These are phyloP conservation scores for Verticillium nonalfalfae DNA, from an alignment of 2,329 filamentous ascomycete species.

Conservation along the genomic window DNA sequence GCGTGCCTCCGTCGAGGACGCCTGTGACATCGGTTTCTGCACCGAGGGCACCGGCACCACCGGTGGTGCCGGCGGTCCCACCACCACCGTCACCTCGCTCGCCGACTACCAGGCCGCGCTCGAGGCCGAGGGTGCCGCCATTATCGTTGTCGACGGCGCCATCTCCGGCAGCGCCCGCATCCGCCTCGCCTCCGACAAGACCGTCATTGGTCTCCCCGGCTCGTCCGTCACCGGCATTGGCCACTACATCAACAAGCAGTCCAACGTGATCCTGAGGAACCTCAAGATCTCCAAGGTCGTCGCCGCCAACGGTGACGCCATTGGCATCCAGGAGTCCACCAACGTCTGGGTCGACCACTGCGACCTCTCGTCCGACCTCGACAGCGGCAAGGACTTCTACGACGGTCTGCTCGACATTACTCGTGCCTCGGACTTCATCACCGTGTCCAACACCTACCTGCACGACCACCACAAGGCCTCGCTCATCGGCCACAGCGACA, in stretches of 20 bases:
- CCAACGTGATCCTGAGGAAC: slow-evolving; percentile 59
- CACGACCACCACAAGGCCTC: slow-evolving; percentile 52
- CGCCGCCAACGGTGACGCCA: slow-evolving; percentile 51
- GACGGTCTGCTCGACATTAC: slow-evolving; percentile 60
- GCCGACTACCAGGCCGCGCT: slow-evolving; percentile 39
- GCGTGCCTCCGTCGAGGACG: slow-evolving; percentile 27
- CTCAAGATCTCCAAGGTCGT: slow-evolving; percentile 50
- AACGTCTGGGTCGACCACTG: slow-evolving; percentile 65
- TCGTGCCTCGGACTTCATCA: slow-evolving; percentile 57
- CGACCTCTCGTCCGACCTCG: slow-evolving; percentile 54
- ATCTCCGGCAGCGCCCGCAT: slow-evolving; percentile 32
- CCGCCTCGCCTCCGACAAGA: slow-evolving; percentile 36
- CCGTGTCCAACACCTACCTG: slow-evolving; percentile 27
- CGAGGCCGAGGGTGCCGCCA: slow-evolving; percentile 31
- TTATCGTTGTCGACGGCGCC: slow-evolving; percentile 33
- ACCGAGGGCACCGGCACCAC: slow-evolving; percentile 33
- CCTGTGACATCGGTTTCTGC: slow-evolving; percentile 25
- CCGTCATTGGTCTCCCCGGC: slow-evolving; percentile 32
- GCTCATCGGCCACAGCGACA: slow-evolving; percentile 54
- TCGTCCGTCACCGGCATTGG: slow-evolving; percentile 38
- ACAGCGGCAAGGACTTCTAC: slow-evolving; percentile 63
- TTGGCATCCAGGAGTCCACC: slow-evolving; percentile 48
- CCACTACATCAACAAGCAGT: slow-evolving; percentile 42
- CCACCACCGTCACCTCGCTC: slow-evolving; percentile 44
- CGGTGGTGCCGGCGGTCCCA: slow-evolving; percentile 42